phyloP scores from a whole-genome alignment of 2,329 filamentous ascomycete species.

The Fusarium foetens region DNA sequence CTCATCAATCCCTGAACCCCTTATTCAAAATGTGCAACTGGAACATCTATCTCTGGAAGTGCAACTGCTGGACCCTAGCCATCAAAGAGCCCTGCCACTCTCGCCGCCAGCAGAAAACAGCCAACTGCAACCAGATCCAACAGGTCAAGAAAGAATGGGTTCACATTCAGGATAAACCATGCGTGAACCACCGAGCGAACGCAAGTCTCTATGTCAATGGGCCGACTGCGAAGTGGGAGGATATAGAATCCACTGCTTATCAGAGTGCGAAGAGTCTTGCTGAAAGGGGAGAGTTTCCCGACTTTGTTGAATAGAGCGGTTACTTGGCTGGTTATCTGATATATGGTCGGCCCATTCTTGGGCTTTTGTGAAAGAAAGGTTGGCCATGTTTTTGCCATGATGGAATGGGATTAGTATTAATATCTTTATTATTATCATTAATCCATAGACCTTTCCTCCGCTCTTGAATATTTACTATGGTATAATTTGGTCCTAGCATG shows the following conservation, averaged over 20 bases:
- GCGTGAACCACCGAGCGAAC: background rate
- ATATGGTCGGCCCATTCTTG: background rate
- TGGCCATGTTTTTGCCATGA: background rate
- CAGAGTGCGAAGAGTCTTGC: constrained; percentile 13
- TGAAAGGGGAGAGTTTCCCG: constrained; percentile 1
- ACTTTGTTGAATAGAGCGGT: background rate
- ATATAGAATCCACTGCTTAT: constrained; percentile 18
- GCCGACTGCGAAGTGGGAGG: constrained; percentile 8
- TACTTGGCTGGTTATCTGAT: background rate
- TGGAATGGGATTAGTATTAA: background rate
- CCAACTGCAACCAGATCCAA: constrained; percentile 21
- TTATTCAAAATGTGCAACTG: constrained; percentile 27
- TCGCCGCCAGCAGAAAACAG: constrained; percentile 10
- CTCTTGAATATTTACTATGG: background rate
- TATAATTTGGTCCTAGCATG: background rate
- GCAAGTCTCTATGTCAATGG: background rate
- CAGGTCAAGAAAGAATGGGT: constrained; percentile 28
- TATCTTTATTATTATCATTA: background rate
- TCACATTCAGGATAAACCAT: constrained; percentile 16
- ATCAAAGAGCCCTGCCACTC: constrained; percentile 26
- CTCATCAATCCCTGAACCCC: background rate
- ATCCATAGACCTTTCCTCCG: background rate
- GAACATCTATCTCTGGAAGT: constrained; percentile 25
- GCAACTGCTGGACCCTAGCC: constrained; percentile 12
- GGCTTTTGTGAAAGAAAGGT: background rate